Evolutionary conservation across 371 early-diverging fungal genomes (phyloP), one percentile per base, ranked within the genome.

Genomic region (Apophysomyces variabilis): DNA sequence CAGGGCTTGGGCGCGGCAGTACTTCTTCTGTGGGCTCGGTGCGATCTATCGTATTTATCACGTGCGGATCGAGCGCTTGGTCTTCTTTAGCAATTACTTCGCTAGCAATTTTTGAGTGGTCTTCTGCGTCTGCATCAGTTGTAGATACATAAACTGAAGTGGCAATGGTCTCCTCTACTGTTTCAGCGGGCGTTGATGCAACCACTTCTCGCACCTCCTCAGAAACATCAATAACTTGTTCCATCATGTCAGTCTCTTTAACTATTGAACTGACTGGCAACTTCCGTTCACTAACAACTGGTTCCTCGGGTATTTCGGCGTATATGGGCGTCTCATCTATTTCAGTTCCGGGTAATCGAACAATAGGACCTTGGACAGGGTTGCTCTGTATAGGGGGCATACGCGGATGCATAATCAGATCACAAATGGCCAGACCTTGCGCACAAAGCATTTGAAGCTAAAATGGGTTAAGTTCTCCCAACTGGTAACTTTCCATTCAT

Each of bases 351-450:
- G 41, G 38, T 37, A 39, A 3, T 36, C 58, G 66, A 21, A 62
- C 57, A 57, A 71, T 62, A 5, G 69, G 44, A 1, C 62, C 21
- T 38, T 70, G 64, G 4, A 79, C 76, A 18, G 76, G 43, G 11
- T 71, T 71, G 38, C 87, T 76, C 62, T 84, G 87, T 69, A 85
- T 73, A 38, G 89, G 88, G 60, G 89, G 89, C 68, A 89, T 47
- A 21, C 87, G 76, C 57, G 80, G 65, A 61, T 89, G 89, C 62
- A 76, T 78, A 35, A 87, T 78, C 56, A 87, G 60, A 61, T 89
- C 89, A 65, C 89, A 89, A 16, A 85, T 72, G 1, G 76, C 68
- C 61, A 85, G 63, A 0, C 84, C 85, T 45, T 77, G 77, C 13
- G 68, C 68, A 47, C 89, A 87, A 21, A 74, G 70, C 16, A 62